Base-by-base conservation (phyloP, 108 stramenopile genomes). In the Parmales sp. region DNA sequence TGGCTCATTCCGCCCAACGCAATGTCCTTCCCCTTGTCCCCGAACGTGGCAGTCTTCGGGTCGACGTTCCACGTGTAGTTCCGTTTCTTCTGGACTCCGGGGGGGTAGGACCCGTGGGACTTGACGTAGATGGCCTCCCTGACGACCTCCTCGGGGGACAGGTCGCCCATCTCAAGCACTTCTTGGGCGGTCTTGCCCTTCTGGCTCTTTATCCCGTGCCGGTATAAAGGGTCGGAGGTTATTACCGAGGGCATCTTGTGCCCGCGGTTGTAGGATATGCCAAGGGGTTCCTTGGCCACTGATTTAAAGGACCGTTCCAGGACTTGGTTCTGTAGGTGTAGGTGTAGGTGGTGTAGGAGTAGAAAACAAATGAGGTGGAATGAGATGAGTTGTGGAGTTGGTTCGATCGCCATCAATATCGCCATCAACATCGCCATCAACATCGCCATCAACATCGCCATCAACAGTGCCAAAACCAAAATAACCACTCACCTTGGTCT, bases 31-130 rank as follows among this genome's bases (percentile, higher is more conserved):
- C 69, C 69, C 63, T 73, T 73, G 26, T 74, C 64, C 0, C 72
- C 76, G 60, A 70, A 84, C 39, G 45, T 71, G 28, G 64, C 74
- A 39, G 64, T 46, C 38, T 29, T 6, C 1, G 76, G 76, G 60
- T 73, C 68, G 20, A 69, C 44, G 9, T 69, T 69, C 87, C 87
- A 86, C 23, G 78, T 49, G 76, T 88, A 88, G 64, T 78, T 73
- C 9, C 85, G 72, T 25, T 68, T 41, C 50, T 73, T 75, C 65
- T 88, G 87, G 51, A 83, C 79, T 1, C 88, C 84, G 6, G 84
- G 84, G 38, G 41, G 69, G 68, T 76, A 80, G 23, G 41, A 65
- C n/a, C 54, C 39, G 67, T 82, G 78, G 34, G 50, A 51, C 38
- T 69, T 38, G 26, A 67, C 71, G 73, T 81, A 80, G 68, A 64